Evolutionary conservation across 768 basidiomycete species (phyloP), one percentile per base, ranked within the genome.

Genomic region (Suillus occidentalis): DNA sequence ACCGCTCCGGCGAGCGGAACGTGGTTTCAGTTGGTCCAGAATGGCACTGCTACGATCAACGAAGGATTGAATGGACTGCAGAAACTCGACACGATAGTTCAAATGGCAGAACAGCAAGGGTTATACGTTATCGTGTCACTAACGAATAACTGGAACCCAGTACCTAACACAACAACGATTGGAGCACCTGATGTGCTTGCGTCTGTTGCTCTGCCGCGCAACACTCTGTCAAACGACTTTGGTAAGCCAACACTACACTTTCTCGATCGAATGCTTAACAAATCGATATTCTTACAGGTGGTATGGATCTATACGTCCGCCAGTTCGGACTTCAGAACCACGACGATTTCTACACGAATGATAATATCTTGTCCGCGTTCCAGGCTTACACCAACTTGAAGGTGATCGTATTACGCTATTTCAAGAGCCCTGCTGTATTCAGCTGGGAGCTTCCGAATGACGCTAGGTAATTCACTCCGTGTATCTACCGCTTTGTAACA

Each of bases 241-340:
- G 69, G 87, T 86, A 6, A 88, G 87, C 75, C 37, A 25, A 25
- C 14, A 18, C 25, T 28, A 4, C 16, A 25, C 8, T 58, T 40
- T 5, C 10, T 16, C 37, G 22, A 39, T 57, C 14, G 25, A 18
- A 87, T 87, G 75, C 87, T 85, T n/a, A n/a, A n/a, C n/a, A n/a
- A n/a, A n/a, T n/a, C 84, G 4, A 5, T 22, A 5, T 25, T 58
- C 25, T 40, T 40, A 12, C 9, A 65, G 87, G 87, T 31, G 88
- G 87, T 43, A 88, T 89, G 87, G 87, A 89, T 65, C 85, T 88
- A 22, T 89, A 89, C 69, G 84, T 87, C 59, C 78, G 78, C 22
- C 87, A 88, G 69, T 79, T 89, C 43, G 66, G 81, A 14, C 82
- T 82, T 34, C 75, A 81, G 47, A 78, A 81, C 63, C 83, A 87